Evolutionary conservation across 2,329 filamentous ascomycete genomes (phyloP), one percentile per base, ranked within the genome.

Genomic region (Alternaria triticina): DNA sequence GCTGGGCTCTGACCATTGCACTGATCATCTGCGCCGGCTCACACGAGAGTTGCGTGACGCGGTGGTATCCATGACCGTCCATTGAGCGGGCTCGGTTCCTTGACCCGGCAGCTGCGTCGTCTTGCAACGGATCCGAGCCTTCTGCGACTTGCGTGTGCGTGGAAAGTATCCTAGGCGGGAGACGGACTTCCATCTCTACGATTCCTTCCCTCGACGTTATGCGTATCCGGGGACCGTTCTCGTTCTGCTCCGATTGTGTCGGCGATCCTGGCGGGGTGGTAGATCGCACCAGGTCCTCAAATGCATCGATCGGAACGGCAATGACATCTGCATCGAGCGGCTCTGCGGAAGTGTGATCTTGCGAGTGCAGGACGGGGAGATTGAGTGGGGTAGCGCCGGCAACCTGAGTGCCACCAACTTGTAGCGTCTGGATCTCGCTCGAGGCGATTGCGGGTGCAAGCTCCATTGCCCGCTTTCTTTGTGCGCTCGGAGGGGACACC

Each of bases 181-280:
- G 65, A 20, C 76, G 74, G 7, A 80, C 78, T 63, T 80, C 78
- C 70, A 80, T 77, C 59, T 79, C 77, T 22, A 80, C 77, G 22
- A 79, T 74, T 4, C 76, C 75, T 57, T 77, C 77, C 25, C 78
- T 67, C n/a, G 72, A 77, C 7, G 77, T 79, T 28, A 80, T 80
- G n/a, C 78, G 72, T 23, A 80, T 79, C 28, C 76, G 71, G 8
- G 78, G 77, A 46, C 80, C 76, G 43, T 74, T 72, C 36, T 74
- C 73, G 20, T 76, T 70, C 20, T 74, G 66, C 43, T 72, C 76
- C 27, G 68, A 73, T 15, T 55, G 66, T 11, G 72, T 74, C 30
- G 72, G 72, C 23, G 74, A 61, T 1, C 20, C 77, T 33, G 68
- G 64, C 15, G 73, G 74, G 6, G 72, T 73, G 8, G 66, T 66